Base-by-base conservation (phyloP, 1,284 basidiomycete species). In the Ceratobasidium sp. region DNA sequence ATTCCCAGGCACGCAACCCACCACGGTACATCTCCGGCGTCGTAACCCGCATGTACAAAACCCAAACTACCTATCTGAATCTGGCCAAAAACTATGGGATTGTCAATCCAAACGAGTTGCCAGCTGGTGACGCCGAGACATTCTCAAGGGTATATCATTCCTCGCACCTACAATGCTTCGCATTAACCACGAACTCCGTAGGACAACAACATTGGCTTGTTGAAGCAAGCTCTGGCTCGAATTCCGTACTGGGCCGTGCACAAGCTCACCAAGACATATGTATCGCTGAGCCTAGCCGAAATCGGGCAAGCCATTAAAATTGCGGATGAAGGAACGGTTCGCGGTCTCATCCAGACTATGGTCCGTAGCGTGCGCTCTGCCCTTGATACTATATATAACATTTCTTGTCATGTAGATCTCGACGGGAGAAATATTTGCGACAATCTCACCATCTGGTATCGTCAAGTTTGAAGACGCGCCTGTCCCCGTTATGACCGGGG, bases 221-320 rank as follows among this genome's bases (percentile, higher is more conserved):
- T 94, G 30, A 85, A 87, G 65, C 90, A 91, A 79, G 92, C 90
- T 5, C 83, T 94, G 46, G 88, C 88, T 10, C 88, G 90, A 18
- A 90, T 92, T 3, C 91, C 92, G 0, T 88, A 92, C 55, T 94
- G 94, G 89, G 86, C 90, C 68, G 89, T 96, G 80, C 90, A 90
- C 83, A 92, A 90, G 82, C 87, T 96, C 67, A 95, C 92, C 0
- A 88, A 88, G 69, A 94, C 94, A 6, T 96, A 95, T 82, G 88
- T 94, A 57, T 92, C 92, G 0, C 88, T 96, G 7, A 88, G 91
- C 30, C 85, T 96, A 7, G 83, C 85, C 0, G 93, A 95, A 79
- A 92, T 96, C 70, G 92, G 89, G 3, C 86, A 86, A 33, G 87
- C 88, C 14, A 87, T 93, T 60, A 89, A 88, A 30, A 44, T 69